Percentiles rank a stretch among this genome's conserved stretches.
phyloP scores from a whole-genome alignment of 306 rosid genomes.

The Sphenostylis stenocarpa region DNA sequence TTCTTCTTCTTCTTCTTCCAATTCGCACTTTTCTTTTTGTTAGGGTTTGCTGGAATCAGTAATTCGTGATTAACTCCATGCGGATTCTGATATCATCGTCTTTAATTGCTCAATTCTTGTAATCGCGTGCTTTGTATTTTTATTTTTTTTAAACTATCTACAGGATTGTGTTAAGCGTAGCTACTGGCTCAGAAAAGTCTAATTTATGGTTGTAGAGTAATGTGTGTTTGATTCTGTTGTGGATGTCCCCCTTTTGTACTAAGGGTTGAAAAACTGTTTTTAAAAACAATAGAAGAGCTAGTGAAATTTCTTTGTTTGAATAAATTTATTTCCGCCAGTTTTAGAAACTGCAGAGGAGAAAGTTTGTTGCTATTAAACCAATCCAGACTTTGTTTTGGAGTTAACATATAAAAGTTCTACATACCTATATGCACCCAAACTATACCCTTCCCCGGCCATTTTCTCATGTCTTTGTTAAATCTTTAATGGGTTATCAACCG shows the following conservation, averaged over 20 bases:
- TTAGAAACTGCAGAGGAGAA: not conserved
- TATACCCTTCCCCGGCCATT: not conserved
- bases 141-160: not conserved
- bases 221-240: conserved; percentile 20
- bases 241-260: not conserved
- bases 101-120: conserved; percentile 20
- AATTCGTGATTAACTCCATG: not conserved
- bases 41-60: conserved; percentile 46
- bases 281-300: not conserved
- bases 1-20: conserved; percentile 15
- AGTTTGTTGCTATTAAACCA: not conserved
- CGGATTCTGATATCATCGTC: not conserved
- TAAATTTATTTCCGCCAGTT: not conserved
- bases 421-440: not conserved
- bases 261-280: not conserved
- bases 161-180: not conserved
- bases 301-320: not conserved
- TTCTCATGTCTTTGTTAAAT: not conserved
- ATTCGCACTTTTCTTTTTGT: conserved; percentile 1
- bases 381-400: not conserved
- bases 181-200: not conserved
- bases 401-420: not conserved
- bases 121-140: not conserved
- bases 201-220: conserved; percentile 7
- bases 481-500: conserved; percentile 3